These are phyloP conservation scores for Phyllosticta citrichinensis DNA, from an alignment of 2,329 filamentous ascomycete species.

Conservation along the genomic window DNA sequence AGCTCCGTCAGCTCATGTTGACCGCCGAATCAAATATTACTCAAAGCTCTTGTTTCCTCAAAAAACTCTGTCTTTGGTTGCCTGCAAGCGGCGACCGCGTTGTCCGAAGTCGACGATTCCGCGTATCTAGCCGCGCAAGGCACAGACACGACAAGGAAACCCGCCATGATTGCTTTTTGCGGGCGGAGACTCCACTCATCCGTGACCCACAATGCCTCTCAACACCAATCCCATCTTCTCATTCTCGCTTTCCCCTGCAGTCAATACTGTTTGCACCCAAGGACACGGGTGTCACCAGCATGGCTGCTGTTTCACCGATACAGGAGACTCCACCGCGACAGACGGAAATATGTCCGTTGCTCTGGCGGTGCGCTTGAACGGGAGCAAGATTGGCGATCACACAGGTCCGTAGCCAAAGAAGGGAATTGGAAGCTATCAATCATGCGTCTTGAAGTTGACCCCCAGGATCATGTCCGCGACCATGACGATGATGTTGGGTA, in stretches of 20 bases:
- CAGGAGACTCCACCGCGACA: conserved; percentile 18
- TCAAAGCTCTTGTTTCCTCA: neutral
- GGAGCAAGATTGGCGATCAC: neutral
- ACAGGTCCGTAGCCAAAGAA: neutral
- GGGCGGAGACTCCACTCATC: neutral
- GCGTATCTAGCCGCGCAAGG: neutral
- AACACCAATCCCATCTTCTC: neutral
- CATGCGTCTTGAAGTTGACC: neutral
- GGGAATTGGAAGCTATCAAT: neutral
- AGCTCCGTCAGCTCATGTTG: neutral
- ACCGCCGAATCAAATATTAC: neutral
- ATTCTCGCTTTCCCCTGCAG: neutral
- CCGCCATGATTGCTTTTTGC: conserved; percentile 9
- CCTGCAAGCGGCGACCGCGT: neutral
- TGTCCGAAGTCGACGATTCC: neutral
- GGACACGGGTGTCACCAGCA: conserved; percentile 15
- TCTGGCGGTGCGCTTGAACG: neutral
- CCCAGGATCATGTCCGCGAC: neutral
- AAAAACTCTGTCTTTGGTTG: neutral
- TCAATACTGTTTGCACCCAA: neutral
- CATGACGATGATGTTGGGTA: neutral
- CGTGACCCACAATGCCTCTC: neutral
- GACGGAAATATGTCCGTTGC: neutral
- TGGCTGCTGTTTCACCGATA: conserved; percentile 25
- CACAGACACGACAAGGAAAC: neutral